Evolutionary conservation across 2,329 filamentous ascomycete genomes (phyloP).

Genomic region (Fusarium coffeatum): DNA sequence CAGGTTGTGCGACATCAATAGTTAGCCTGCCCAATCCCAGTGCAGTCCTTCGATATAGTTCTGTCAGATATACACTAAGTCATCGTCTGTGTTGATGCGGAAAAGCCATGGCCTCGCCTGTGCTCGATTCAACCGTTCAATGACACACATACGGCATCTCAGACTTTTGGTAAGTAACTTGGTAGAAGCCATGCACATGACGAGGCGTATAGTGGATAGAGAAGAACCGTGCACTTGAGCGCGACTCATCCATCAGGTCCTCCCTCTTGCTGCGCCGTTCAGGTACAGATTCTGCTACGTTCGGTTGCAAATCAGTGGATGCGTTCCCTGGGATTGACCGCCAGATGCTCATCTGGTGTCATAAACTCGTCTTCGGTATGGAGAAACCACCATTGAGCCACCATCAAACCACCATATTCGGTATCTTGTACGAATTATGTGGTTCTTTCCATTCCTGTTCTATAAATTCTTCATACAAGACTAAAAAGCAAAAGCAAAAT

Average conservation of each 20-base stretch:
- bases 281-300: constrained; percentile 15
- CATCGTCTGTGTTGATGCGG: background rate
- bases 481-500: constrained; percentile 25
- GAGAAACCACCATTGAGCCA: background rate
- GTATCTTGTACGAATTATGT: constrained; percentile 1
- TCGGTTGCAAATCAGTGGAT: background rate
- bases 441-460: constrained; percentile 2
- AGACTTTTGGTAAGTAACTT: background rate
- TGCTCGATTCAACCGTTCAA: background rate
- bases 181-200: background rate
- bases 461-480: constrained; percentile 8
- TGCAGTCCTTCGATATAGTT: background rate
- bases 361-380: background rate
- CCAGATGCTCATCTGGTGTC: background rate
- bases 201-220: constrained; percentile 8
- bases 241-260: constrained; percentile 3
- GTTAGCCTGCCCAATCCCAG: background rate
- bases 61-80: background rate
- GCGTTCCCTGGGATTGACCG: constrained; percentile 14
- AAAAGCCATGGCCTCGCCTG: constrained; percentile 3
- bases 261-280: constrained; percentile 25
- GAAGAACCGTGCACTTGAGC: constrained; percentile 9
- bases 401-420: background rate
- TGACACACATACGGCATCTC: background rate
- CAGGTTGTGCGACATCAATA: background rate